Conservation (phyloP, 2,329 filamentous ascomycete genomes). For the Corynespora cassiicola region DNA sequence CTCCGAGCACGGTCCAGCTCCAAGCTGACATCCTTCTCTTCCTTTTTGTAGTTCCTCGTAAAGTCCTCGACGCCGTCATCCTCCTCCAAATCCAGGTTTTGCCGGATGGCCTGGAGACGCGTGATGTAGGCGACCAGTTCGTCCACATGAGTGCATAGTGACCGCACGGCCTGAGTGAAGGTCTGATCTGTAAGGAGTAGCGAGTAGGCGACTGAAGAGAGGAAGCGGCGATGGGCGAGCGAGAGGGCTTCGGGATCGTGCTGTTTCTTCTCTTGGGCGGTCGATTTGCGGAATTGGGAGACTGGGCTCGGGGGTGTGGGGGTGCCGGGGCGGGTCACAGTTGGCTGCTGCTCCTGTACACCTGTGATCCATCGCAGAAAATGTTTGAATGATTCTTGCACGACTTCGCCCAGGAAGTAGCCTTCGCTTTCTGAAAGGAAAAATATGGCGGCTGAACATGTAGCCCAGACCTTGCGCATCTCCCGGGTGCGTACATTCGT, state of each 20-base stretch:
- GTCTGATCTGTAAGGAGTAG: conserved; percentile 69
- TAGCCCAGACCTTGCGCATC: conserved; percentile 89
- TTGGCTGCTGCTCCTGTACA: conserved; percentile 10
- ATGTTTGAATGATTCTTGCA: conserved; percentile 79
- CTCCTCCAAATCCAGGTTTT: conserved; percentile 78
- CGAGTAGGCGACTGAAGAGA: conserved; percentile 70
- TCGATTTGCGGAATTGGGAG: conserved; percentile 10
- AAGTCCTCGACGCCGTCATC: conserved; percentile 78
- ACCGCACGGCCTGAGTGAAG: conserved; percentile 71
- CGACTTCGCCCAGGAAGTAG: conserved; percentile 89
- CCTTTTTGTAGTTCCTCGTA: conserved; percentile 61
- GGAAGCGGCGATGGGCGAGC: conserved; percentile 78
- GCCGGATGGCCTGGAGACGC: conserved; percentile 78
- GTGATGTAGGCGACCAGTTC: conserved; percentile 78
- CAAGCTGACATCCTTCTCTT: conserved; percentile 72
- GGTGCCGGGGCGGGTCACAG: conserved; percentile 10
- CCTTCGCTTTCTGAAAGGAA: conserved; percentile 86
- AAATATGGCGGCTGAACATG: conserved; percentile 84
- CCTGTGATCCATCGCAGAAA: conserved; percentile 76
- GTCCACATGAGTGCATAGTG: conserved; percentile 77
- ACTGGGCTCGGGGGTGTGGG: conserved; percentile 9
- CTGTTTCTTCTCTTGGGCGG: conserved; percentile 31
- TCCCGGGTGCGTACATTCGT: conserved; percentile 67
- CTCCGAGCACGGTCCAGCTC: conserved; percentile 70
- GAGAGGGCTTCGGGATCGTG: conserved; percentile 88